phyloP scores from a whole-genome alignment of 2,329 filamentous ascomycete species.

The Calonectria pteridis region DNA sequence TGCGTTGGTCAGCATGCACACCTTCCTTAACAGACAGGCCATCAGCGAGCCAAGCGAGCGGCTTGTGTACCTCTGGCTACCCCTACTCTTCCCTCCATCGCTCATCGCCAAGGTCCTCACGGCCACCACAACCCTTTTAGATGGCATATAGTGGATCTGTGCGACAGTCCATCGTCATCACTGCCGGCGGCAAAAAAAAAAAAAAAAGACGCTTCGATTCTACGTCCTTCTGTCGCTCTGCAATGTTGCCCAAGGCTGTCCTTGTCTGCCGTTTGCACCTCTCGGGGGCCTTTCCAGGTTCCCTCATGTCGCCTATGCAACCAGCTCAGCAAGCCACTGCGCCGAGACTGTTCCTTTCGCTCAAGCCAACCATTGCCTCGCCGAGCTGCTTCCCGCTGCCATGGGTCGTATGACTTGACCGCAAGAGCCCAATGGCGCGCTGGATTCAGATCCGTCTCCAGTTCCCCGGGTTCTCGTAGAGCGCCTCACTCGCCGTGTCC shows the following conservation, averaged over 20 bases:
- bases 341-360: conserved; percentile 11
- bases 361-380: not conserved
- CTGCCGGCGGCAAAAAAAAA: conserved; percentile 22
- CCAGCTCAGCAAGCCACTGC: conserved; percentile 23
- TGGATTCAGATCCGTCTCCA: not conserved
- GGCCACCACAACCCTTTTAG: not conserved
- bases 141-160: conserved; percentile 26
- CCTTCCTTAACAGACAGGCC: not conserved
- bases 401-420: conserved; percentile 14
- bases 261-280: not conserved
- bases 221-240: conserved; percentile 7
- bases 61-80: not conserved
- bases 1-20: conserved; percentile 8
- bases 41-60: not conserved
- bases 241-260: conserved; percentile 6
- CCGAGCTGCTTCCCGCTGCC: not conserved
- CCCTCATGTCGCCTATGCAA: not conserved
- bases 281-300: not conserved
- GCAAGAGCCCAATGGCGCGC: not conserved
- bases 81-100: not conserved
- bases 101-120: conserved; percentile 4
- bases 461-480: conserved; percentile 1
- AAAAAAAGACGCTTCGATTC: conserved; percentile 22
- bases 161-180: conserved; percentile 20
- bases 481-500: not conserved